Conservation (phyloP, 2,329 filamentous ascomycete species). For the Monosporascus sp. region DNA sequence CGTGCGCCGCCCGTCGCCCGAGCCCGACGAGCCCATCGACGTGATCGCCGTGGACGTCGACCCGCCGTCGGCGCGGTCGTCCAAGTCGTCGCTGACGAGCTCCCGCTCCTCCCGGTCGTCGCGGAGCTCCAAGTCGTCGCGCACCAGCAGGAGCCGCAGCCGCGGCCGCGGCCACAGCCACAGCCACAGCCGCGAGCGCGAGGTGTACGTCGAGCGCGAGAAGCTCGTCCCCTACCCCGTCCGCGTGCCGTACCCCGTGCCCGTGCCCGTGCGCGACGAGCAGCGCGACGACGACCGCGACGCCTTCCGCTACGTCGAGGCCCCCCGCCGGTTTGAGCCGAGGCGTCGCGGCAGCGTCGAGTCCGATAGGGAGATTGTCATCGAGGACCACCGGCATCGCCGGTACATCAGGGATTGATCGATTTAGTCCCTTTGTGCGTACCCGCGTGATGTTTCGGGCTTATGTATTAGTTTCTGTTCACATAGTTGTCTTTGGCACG, state of each 20-base stretch:
- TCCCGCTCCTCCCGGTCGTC: constrained; percentile 17
- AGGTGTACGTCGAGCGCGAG: constrained; percentile 50
- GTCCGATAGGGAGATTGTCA: constrained; percentile 22
- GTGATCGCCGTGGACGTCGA: constrained; percentile 40
- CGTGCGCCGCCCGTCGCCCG: constrained; percentile 8
- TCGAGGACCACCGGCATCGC: constrained; percentile 25
- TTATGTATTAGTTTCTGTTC: too few species aligned
- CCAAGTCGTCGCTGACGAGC: constrained; percentile 19
- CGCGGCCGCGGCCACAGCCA: constrained; percentile 23
- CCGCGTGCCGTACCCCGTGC: constrained; percentile 37
- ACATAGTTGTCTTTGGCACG: too few species aligned
- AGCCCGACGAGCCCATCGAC: constrained; percentile 30
- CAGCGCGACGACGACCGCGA: constrained; percentile 34
- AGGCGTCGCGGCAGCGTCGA: constrained; percentile 28
- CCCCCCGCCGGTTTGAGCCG: constrained; percentile 35
- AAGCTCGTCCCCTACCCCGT: constrained; percentile 38
- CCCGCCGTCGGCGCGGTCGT: constrained; percentile 24
- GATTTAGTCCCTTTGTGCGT: too few species aligned
- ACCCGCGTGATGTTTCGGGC: too few species aligned
- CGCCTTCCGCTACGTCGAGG: constrained; percentile 50
- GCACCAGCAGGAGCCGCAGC: constrained; percentile 16
- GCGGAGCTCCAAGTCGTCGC: constrained; percentile 18
- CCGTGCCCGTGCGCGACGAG: constrained; percentile 36
- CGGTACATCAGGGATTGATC: constrained; percentile 23
- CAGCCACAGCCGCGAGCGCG: constrained; percentile 30